Evolutionary conservation across 2,329 filamentous ascomycete genomes (phyloP).

Genomic region (Sporothrix protearum): DNA sequence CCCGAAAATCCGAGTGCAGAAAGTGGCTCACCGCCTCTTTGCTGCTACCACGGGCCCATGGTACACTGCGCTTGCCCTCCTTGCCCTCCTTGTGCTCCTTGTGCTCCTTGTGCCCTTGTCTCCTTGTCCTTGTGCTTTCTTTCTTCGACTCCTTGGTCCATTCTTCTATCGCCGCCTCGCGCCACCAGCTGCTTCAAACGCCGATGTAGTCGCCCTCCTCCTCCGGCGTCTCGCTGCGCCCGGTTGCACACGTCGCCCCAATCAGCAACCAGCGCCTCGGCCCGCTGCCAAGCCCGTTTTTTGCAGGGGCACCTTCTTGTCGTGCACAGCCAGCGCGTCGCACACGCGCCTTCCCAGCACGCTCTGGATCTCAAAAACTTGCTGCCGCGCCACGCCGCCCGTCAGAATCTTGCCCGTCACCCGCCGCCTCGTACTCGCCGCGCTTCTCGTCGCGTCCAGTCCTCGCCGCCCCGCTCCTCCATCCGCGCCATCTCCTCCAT

Average conservation of each 20-base stretch:
- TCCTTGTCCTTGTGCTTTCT: constrained; percentile 48
- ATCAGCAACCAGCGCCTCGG: constrained; percentile 86
- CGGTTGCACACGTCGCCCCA: constrained; percentile 87
- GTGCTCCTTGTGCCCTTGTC: constrained; percentile 21
- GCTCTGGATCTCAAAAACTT: constrained; percentile 99
- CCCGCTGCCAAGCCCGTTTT: constrained; percentile 91
- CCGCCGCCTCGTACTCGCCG: constrained; percentile 85
- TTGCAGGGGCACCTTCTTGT: constrained; percentile 70
- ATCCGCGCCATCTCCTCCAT: constrained; percentile 99
- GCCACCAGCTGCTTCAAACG: constrained; percentile 98
- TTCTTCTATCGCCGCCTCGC: constrained; percentile 94
- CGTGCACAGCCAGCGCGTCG: constrained; percentile 77
- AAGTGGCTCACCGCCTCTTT: background rate
- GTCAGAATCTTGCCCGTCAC: constrained; percentile 98
- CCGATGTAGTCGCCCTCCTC: constrained; percentile 99
- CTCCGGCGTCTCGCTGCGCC: constrained; percentile 80
- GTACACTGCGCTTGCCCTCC: background rate
- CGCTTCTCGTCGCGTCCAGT: constrained; percentile 98
- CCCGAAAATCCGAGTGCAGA: background rate
- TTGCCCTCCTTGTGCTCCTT: constrained; percentile 20
- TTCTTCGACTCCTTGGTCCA: constrained; percentile 73
- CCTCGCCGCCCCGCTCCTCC: constrained; percentile 90
- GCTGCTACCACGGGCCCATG: background rate
- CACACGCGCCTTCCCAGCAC: constrained; percentile 94
- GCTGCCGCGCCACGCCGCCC: constrained; percentile 91